A percentile compares a stretch with the other conserved stretches of the same genome.
Evolutionary conservation across 2,329 filamentous ascomycete species (phyloP).

Genomic region (Trichoderma pleuroti): DNA sequence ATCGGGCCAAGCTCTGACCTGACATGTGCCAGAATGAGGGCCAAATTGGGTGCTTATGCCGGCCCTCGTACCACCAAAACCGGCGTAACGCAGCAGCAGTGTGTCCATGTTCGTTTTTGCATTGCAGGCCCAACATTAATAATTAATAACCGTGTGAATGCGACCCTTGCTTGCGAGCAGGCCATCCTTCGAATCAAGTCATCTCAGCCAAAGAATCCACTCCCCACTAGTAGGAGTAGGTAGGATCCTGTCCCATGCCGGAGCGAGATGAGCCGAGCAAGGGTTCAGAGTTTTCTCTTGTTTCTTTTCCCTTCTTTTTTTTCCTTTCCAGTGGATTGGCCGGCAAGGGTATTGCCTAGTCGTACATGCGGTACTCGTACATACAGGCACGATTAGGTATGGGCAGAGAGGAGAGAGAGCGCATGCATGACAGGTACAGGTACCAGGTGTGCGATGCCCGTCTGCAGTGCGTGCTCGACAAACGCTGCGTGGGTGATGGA

Average conservation of each 20-base stretch:
- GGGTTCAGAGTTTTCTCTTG: neutral
- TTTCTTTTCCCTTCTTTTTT: neutral
- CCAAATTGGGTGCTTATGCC: slow-evolving; percentile 1
- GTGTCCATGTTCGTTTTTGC: neutral
- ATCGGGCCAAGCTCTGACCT: neutral
- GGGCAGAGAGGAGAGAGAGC: neutral
- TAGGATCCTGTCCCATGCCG: slow-evolving; percentile 1
- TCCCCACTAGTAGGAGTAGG: neutral
- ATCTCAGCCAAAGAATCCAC: neutral
- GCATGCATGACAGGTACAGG: neutral
- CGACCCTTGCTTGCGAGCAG: neutral
- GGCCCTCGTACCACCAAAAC: neutral
- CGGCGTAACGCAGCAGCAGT: neutral
- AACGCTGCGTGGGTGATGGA: neutral
- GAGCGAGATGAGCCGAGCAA: slow-evolving; percentile 10
- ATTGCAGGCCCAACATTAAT: neutral
- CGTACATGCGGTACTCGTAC: neutral
- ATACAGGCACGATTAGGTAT: neutral
- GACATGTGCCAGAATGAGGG: neutral
- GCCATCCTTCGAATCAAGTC: neutral
- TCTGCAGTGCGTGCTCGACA: neutral
- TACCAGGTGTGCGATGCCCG: neutral
- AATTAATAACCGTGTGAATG: neutral
- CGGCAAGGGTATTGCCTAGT: neutral
- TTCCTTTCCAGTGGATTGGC: neutral